phyloP scores from a whole-genome alignment of 331 rosid genomes.

The Cucumis variabilis region DNA sequence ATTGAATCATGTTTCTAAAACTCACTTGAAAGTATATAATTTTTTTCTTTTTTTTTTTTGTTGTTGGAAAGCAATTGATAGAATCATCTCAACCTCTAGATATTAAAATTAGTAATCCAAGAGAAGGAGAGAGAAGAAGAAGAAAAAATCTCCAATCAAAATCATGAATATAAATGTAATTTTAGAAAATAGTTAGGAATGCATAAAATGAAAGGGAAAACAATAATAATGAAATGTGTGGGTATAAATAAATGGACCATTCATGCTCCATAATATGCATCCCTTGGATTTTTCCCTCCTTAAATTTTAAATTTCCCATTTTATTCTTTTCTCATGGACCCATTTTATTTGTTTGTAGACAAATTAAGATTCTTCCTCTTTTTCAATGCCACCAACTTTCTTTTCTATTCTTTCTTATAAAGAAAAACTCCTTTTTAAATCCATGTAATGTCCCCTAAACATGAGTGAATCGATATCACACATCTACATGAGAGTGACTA shows the following conservation, averaged over 20 bases:
- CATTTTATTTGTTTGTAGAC: not conserved
- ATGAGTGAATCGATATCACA: too few relatives aligned
- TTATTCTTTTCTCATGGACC: slow-evolving; percentile 7
- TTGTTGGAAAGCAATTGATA: too few relatives aligned
- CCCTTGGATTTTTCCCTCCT: not conserved
- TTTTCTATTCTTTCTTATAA: too few relatives aligned
- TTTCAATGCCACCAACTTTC: too few relatives aligned
- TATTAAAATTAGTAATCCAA: too few relatives aligned
- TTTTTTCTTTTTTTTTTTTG: too few relatives aligned
- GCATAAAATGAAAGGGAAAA: slow-evolving; percentile 8
- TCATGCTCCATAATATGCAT: not conserved
- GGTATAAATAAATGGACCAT: slow-evolving; percentile 28
- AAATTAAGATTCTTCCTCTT: slow-evolving; percentile 1
- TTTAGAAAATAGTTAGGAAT: not conserved
- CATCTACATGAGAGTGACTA: too few relatives aligned
- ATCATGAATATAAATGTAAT: not conserved
- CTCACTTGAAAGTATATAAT: too few relatives aligned
- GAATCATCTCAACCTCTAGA: too few relatives aligned
- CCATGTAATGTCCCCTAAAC: too few relatives aligned
- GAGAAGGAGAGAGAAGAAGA: too few relatives aligned
- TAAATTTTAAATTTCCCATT: not conserved
- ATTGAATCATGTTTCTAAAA: too few relatives aligned
- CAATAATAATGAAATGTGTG: slow-evolving; percentile 17
- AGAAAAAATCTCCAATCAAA: not conserved
- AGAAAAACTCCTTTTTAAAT: not conserved